Percentiles rank a stretch among this genome's conserved stretches.
Conservation (phyloP, 2,329 filamentous ascomycete species). For the Stagonosporopsis vannaccii region DNA sequence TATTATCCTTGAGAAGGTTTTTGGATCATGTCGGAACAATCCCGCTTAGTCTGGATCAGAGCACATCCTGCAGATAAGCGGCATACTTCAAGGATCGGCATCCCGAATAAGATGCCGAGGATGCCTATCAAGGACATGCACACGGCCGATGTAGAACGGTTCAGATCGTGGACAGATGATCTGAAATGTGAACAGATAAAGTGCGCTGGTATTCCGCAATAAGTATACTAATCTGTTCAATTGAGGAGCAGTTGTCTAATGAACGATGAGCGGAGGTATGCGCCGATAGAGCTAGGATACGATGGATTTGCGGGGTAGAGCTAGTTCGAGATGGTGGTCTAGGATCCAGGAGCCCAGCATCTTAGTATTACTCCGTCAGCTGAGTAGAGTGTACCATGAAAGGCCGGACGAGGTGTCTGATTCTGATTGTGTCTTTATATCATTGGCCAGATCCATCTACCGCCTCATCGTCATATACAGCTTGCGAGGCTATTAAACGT, state of each 20-base stretch:
- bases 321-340: not conserved
- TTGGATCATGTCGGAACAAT: not conserved
- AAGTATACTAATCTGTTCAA: not conserved
- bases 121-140: not conserved
- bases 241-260: not conserved
- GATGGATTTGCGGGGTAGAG: slow-evolving; percentile 4
- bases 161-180: not conserved
- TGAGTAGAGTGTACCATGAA: not conserved
- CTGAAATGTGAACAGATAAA: not conserved
- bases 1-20: not conserved
- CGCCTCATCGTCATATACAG: not conserved
- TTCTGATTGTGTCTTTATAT: not conserved
- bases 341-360: not conserved
- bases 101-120: not conserved
- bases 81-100: not conserved
- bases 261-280: slow-evolving; percentile 1
- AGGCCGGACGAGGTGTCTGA: not conserved
- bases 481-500: slow-evolving; percentile 4
- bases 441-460: not conserved
- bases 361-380: not conserved
- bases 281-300: not conserved
- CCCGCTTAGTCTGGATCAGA: not conserved
- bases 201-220: slow-evolving; percentile 6
- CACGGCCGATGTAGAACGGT: not conserved
- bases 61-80: not conserved